Base-by-base conservation (phyloP, 2,329 filamentous ascomycete species). In the Phoma herbarum region DNA sequence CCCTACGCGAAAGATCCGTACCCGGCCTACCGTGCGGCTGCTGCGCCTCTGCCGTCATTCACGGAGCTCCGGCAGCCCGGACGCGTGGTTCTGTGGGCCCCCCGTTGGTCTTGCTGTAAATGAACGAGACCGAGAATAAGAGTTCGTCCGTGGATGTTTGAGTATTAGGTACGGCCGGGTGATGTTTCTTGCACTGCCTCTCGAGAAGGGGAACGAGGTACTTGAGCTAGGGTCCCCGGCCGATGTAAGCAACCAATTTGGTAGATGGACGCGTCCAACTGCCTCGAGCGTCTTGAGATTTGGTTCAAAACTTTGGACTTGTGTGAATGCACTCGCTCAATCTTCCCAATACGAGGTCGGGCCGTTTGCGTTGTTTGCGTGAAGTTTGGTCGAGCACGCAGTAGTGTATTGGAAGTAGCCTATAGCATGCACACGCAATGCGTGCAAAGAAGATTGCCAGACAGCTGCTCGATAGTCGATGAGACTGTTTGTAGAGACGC, bases 21-120 rank as follows among this genome's bases (percentile, higher is more conserved):
- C 28, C 49, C 49, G 49, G 20, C 18, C 12, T 20, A 16, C 12
- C 5, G 20, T 42, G 37, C 9, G 18, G 39, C 18, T 25, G 47
- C 29, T 39, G 11, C 41, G 29, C 41, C 50, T 39, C 50, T 28
- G 31, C 42, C 25, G 42, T 43, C 29, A 29, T 45, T 18, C n/a
- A 52, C 41, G 31, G 25, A 46, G 31, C 2, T 16, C 31, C 31
- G 26, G 35, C 12, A 33, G 16, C 29, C 23, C 43, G 35, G 33
- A 41, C 20, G 18, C 43, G 8, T 33, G 33, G 12, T 10, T 22
- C 22, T 28, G 25, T 25, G 43, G 35, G n/a, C n/a, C n/a, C 42
- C 16, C 25, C 33, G 29, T 39, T n/a, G 20, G 33, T 18, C 10
- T 7, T 51, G 48, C 37, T 7, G 14, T n/a, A 8, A 26, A 9